These are phyloP conservation scores for Penicillium lagena DNA, from an alignment of 495 filamentous ascomycete genomes.

Conservation along the genomic window DNA sequence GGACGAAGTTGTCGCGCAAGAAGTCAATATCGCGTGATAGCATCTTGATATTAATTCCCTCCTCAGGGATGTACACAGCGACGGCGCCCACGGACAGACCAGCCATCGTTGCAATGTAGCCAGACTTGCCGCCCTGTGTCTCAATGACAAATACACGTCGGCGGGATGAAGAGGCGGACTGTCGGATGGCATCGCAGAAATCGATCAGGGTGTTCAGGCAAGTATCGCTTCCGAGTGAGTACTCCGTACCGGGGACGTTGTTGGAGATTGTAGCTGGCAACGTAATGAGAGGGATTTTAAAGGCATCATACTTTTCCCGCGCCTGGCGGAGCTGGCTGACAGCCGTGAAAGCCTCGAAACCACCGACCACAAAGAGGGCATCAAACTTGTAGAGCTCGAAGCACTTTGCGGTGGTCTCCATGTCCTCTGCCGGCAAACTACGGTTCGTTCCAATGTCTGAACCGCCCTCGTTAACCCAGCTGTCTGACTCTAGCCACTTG, in stretches of 20 bases:
- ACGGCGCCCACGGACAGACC: slow-evolving; percentile 84
- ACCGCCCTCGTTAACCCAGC: slow-evolving; percentile 93
- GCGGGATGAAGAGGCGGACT: slow-evolving; percentile 88
- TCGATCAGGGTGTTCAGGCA: slow-evolving; percentile 93
- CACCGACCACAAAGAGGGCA: slow-evolving; percentile 86
- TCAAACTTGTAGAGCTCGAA: slow-evolving; percentile 87
- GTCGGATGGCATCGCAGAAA: slow-evolving; percentile 96
- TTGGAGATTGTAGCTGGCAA: slow-evolving; percentile 97
- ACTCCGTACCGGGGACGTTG: slow-evolving; percentile 97
- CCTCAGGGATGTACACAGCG: slow-evolving; percentile 97
- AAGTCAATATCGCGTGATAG: slow-evolving; percentile 85
- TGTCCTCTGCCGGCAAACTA: slow-evolving; percentile 74
- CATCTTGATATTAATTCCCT: slow-evolving; percentile 92
- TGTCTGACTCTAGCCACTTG: slow-evolving; percentile 87
- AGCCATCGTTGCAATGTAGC: slow-evolving; percentile 88
- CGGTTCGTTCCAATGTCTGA: slow-evolving; percentile 98
- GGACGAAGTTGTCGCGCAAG: slow-evolving; percentile 75
- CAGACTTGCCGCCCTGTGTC: slow-evolving; percentile 90
- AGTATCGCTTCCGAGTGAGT: slow-evolving; percentile 93
- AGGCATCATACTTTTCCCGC: slow-evolving; percentile 66
- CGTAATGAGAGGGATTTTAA: slow-evolving; percentile 89
- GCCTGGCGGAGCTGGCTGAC: slow-evolving; percentile 80
- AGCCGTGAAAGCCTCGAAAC: slow-evolving; percentile 95
- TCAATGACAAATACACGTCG: slow-evolving; percentile 96
- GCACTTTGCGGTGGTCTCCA: slow-evolving; percentile 74